Base-by-base conservation (phyloP, 192 early-diverging fungal species). In the Mortierella alpina region DNA sequence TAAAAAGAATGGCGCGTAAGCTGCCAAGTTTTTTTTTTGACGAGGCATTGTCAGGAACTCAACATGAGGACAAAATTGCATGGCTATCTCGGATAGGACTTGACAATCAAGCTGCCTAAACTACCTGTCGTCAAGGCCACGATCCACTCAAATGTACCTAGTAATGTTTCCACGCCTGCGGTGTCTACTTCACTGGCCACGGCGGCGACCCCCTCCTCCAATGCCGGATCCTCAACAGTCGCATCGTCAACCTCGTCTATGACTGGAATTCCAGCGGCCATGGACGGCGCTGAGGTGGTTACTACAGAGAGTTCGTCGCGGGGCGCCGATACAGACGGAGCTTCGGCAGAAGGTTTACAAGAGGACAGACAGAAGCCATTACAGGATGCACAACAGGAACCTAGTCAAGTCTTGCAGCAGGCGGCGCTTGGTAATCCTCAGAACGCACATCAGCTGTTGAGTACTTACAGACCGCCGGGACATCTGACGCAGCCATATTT, bases 401-500 rank as follows among this genome's bases (percentile, higher is more conserved):
- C 62, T 0, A 64, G 31, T n/a, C 46, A 11, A 0, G 22, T 64
- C 39, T 49, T 51, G 11, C 48, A 64, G 20, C 48, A 64, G 62
- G 49, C 62, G 9, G 48, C 51, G 12, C 22, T 20, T 10, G 12
- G 2, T 22, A 17, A 51, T 18, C 62, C 62, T 64, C 62, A 64
- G 23, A 70, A 66, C 39, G 22, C 68, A 40, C 63, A 61, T 61
- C 76, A 72, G 22, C 49, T 72, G 53, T n/a, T 68, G 40, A 39
- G 55, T 46, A 62, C 73, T 1, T 67, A 75, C 48, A 31, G 69
- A 59, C 53, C 77, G 5, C 77, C 77, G 1, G 77, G 77, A 2
- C 77, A 80, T 59, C 23, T 80, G 42, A 80, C 77, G 7, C 77
- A 72, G 52, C 77, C 77, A 7, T 80, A 80, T 59, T 42, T 72